Conservation (phyloP, 23 red algal genomes). For the Chondrus crispus region DNA sequence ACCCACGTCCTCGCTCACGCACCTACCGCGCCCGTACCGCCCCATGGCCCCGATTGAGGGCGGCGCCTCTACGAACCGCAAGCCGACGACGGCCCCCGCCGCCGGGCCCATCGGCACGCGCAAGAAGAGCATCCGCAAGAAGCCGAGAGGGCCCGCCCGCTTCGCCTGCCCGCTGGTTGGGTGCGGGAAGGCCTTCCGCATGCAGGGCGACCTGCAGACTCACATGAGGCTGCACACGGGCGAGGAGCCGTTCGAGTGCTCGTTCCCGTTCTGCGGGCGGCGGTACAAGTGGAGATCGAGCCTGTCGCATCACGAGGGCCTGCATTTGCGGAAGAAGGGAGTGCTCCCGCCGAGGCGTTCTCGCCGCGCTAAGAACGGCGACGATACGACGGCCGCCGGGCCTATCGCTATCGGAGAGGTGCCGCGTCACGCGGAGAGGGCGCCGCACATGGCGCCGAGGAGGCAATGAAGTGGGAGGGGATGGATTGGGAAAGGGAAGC, state of each 20-base stretch:
- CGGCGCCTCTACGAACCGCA: neutral
- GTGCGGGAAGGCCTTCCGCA: conserved; percentile 50
- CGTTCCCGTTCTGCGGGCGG: neutral
- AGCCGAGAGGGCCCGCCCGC: neutral
- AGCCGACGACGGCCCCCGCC: neutral
- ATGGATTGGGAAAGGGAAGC: no score
- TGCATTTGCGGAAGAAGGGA: neutral
- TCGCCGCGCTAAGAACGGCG: no score
- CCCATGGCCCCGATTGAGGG: no score
- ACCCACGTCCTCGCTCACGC: no score
- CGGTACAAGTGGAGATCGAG: conserved; percentile 40
- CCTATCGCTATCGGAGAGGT: no score
- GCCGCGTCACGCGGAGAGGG: no score
- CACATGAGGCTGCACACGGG: conserved; percentile 63
- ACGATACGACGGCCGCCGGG: no score
- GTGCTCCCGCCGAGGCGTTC: neutral
- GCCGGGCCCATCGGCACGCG: neutral
- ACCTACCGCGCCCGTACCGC: no score
- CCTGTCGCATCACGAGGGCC: conserved; percentile 23
- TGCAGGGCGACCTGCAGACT: conserved; percentile 47
- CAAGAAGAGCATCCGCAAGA: neutral
- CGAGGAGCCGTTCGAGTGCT: conserved; percentile 67
- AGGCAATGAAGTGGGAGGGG: no score
- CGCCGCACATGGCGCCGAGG: no score
- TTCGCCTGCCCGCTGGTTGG: neutral